These are phyloP conservation scores for Fusarium luffae DNA, from an alignment of 2,329 filamentous ascomycete species.

Conservation along the genomic window DNA sequence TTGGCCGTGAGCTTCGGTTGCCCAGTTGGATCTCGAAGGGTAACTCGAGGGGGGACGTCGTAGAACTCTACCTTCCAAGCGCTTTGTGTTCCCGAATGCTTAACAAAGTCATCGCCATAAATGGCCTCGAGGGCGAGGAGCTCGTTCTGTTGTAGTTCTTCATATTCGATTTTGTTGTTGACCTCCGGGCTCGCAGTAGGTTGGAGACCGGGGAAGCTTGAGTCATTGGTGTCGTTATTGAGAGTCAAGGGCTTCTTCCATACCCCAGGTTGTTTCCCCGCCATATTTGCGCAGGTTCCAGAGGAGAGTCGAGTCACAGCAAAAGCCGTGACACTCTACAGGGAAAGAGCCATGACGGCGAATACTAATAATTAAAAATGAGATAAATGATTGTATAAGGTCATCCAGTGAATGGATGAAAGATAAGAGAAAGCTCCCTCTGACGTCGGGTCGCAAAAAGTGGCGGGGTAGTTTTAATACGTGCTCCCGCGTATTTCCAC, in stretches of 20 bases:
- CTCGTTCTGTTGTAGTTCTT: constrained; percentile 88
- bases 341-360: constrained; percentile 57
- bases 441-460: constrained; percentile 40
- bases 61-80: constrained; percentile 81
- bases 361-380: constrained; percentile 20
- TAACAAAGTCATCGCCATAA: constrained; percentile 87
- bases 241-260: constrained; percentile 61
- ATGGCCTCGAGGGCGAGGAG: constrained; percentile 87
- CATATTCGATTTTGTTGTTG: constrained; percentile 71
- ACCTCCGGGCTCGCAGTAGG: constrained; percentile 54
- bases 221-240: constrained; percentile 57
- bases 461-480: constrained; percentile 43
- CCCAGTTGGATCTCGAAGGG: constrained; percentile 21
- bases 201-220: constrained; percentile 64
- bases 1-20: constrained; percentile 37
- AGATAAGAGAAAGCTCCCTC: constrained; percentile 26
- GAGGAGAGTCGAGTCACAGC: constrained; percentile 62
- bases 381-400: constrained; percentile 25
- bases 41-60: constrained; percentile 23
- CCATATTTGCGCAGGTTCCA: constrained; percentile 58
- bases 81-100: constrained; percentile 74
- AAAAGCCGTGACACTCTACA: constrained; percentile 63
- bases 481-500: not conserved
- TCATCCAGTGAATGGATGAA: constrained; percentile 37
- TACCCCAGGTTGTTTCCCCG: constrained; percentile 60